Conservation (phyloP, 2,329 filamentous ascomycete species). For the Tothia fuscella region DNA sequence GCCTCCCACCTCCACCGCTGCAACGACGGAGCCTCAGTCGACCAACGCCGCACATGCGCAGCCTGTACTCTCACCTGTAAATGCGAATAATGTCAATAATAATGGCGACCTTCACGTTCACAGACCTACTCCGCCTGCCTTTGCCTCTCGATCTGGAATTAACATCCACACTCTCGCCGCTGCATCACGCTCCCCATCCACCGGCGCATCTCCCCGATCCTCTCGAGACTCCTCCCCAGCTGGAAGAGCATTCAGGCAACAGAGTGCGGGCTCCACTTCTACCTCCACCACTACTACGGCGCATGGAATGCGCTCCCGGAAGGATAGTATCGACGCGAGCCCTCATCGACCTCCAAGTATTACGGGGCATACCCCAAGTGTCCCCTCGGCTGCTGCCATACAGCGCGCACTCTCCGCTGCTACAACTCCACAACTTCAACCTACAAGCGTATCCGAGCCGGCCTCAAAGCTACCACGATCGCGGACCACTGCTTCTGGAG, state of each 20-base stretch:
- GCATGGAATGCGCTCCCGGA: slow-evolving; percentile 27
- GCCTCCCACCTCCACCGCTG: too few relatives aligned
- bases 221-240: slow-evolving; percentile 37
- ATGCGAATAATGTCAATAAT: too few relatives aligned
- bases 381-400: slow-evolving; percentile 49
- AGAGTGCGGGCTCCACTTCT: slow-evolving; percentile 5
- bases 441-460: slow-evolving; percentile 47
- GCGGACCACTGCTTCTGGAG: slow-evolving; percentile 34
- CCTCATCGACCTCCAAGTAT: slow-evolving; percentile 27
- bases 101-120: too few relatives aligned
- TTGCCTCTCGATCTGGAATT: too few relatives aligned
- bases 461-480: slow-evolving; percentile 44
- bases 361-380: slow-evolving; percentile 27
- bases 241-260: slow-evolving; percentile 17
- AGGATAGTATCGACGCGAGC: slow-evolving; percentile 33
- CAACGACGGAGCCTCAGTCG: too few relatives aligned
- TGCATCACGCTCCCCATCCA: slow-evolving; percentile 19
- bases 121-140: too few relatives aligned
- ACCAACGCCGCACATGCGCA: too few relatives aligned
- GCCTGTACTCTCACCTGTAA: too few relatives aligned
- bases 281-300: background rate
- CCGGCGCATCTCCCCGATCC: slow-evolving; percentile 30
- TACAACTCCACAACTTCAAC: slow-evolving; percentile 53
- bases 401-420: slow-evolving; percentile 58
- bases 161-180: too few relatives aligned